Base-by-base conservation (phyloP, 305 asterid genomes). In the Fraxinus sp. region DNA sequence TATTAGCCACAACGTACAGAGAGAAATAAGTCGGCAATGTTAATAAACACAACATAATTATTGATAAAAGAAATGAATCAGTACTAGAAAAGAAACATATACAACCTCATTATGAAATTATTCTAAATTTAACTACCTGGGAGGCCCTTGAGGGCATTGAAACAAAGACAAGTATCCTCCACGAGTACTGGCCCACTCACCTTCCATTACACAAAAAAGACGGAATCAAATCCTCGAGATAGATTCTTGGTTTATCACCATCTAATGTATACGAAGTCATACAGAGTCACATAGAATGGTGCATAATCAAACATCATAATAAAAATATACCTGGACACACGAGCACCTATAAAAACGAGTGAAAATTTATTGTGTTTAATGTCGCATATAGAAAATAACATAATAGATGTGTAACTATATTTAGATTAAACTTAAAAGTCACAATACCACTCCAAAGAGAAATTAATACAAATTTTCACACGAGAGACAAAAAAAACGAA, bases 81-180 rank as follows among this genome's bases (percentile, higher is more conserved):
- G 2, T n/a, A 76, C 1, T 82, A 52, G 0, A 22, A 66, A 18
- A 8, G 0, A 30, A 44, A 14, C 64, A 14, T 52, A 1, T 7
- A 16, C 28, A 32, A 30, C 22, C 37, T 13, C 20, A 30, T 3
- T 70, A 70, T 11, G 9, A 70, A 70, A 70, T 70, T 18, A 70
- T 76, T 20, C 74, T 24, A 13, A 37, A 86, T 59, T 64, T 24
- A 62, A 74, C 84, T 91, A 94, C 98, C 98, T 73, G 99, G 99
- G 28, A 96, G 91, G 83, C 95, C 99, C 91, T 93, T 88, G 70
- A 96, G 95, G 76, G 98, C 96, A 82, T 93, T 94, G 93, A 94
- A 96, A 84, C 98, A 94, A 49, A 96, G 98, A 86, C 98, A 94
- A 77, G 98, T 96, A 86, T 96, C 99, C 87, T 96, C 99, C 91